phyloP scores from a whole-genome alignment of 2,329 filamentous ascomycete species.

The Plectosphaerella sp. region DNA sequence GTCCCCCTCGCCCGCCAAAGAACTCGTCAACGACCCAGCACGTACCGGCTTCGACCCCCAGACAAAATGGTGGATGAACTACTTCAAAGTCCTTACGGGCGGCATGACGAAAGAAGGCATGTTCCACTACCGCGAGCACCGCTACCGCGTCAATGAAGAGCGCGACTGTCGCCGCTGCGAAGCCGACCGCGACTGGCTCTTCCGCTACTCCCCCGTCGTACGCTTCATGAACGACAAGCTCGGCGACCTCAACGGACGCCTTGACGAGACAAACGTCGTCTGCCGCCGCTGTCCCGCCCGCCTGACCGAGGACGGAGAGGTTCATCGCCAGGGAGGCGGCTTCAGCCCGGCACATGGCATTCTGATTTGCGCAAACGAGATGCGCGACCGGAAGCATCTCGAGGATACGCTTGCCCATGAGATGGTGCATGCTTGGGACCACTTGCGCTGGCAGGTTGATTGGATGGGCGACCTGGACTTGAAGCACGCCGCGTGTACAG shows the following conservation, averaged over 20 bases:
- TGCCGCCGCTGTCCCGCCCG: constrained; percentile 72
- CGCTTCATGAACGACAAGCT: constrained; percentile 85
- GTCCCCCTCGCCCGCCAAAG: constrained; percentile 9
- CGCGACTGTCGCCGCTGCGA: constrained; percentile 80
- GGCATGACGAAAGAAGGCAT: constrained; percentile 64
- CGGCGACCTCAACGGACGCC: constrained; percentile 67
- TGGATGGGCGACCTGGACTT: constrained; percentile 67
- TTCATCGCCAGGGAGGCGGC: constrained; percentile 68
- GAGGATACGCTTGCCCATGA: constrained; percentile 96
- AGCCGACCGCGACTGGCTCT: constrained; percentile 74
- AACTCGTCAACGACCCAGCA: constrained; percentile 53
- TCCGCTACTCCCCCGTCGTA: constrained; percentile 80
- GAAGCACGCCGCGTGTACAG: constrained; percentile 87
- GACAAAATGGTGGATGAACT: constrained; percentile 69
- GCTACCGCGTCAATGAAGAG: constrained; percentile 71
- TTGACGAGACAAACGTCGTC: constrained; percentile 71
- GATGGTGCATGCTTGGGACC: constrained; percentile 97
- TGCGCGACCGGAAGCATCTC: constrained; percentile 72
- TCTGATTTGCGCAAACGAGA: constrained; percentile 86
- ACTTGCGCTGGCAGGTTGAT: constrained; percentile 86
- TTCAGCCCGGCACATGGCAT: constrained; percentile 88
- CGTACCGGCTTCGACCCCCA: constrained; percentile 60
- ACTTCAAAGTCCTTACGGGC: constrained; percentile 78
- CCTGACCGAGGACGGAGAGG: constrained; percentile 51
- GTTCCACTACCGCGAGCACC: constrained; percentile 72